Base-by-base conservation (phyloP, 2,329 filamentous ascomycete species). In the Furcasterigmium sp. region DNA sequence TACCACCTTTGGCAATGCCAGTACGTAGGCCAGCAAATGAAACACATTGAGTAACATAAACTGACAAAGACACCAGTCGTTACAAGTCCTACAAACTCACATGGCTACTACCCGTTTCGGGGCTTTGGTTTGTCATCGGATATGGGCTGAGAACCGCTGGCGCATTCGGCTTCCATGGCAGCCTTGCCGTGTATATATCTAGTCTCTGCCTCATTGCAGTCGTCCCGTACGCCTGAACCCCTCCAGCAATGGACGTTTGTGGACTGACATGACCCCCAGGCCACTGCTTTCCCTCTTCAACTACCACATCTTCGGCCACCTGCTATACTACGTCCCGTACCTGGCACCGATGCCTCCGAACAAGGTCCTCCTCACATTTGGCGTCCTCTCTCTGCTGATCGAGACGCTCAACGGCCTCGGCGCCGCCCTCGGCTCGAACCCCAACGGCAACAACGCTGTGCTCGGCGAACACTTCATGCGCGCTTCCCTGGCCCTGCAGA, bases 241-340 rank as follows among this genome's bases (percentile, higher is more conserved):
- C 10, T 19, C 23, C 11, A 26, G 23, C 26, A 35, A 14, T 15
- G 9, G 39, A 15, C 17, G 0, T 18, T 10, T 20, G 14, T n/a
- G 21, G 9, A 7, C 3, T 30, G 5, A 8, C 13, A 1, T 30
- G 8, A 34, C 11, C 3, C 3, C 23, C 44, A 77, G 76, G 3
- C 81, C 82, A 0, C 63, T 84, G 4, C 73, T 82, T 40, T 78
- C 82, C 46, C 72, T 81, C 4, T 71, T 75, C 46, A 83, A 84
- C 61, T 85, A 84, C 59, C 74, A 81, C 53, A 68, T 83, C 46
- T 74, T 85, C 42, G 75, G 75, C 4, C 73, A 80, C 3, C 65
- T 81, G 10, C 67, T 85, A 20, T 75, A 75, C 60, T 85, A 84
- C 57, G 68, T 83, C 2, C 81, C 81, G 0, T 76, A 80, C 53